Percentiles rank a stretch among this genome's conserved stretches.
These are phyloP conservation scores for Suhomyces faveliae DNA, from an alignment of 805 yeast species.

Conservation along the genomic window DNA sequence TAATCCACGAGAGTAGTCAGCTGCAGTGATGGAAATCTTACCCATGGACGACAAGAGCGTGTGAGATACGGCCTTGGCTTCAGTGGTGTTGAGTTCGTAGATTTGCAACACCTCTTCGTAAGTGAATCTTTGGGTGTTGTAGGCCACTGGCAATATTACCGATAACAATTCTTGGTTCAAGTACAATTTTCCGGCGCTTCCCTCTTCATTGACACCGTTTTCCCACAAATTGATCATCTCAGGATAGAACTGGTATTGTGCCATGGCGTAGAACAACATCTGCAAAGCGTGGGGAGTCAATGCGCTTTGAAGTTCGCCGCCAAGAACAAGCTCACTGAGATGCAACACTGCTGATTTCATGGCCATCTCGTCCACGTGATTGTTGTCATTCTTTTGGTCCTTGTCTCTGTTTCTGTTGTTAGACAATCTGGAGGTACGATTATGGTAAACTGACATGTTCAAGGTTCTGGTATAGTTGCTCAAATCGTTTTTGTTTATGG, in stretches of 20 bases:
- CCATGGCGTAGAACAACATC: conserved; percentile 33
- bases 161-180: conserved; percentile 67
- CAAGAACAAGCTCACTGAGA: conserved; percentile 27
- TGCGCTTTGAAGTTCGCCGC: conserved; percentile 28
- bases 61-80: conserved; percentile 31
- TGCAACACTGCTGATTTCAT: conserved; percentile 34
- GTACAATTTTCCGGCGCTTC: conserved; percentile 41
- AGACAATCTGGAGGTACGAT: conserved; percentile 34
- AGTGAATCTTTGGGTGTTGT: conserved; percentile 54
- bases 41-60: conserved; percentile 71
- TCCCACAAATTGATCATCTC: conserved; percentile 76
- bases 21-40: conserved; percentile 64
- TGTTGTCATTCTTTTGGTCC: conserved; percentile 28
- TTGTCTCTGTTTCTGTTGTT: conserved; percentile 36
- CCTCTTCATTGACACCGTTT: conserved; percentile 48
- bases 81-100: conserved; percentile 45
- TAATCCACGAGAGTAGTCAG: conserved; percentile 64
- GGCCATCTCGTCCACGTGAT: conserved; percentile 27
- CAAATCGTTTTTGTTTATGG: conserved; percentile 22
- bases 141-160: conserved; percentile 64
- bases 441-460: conserved; percentile 25
- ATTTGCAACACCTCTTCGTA: conserved; percentile 61
- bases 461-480: conserved; percentile 20
- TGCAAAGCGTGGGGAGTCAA: conserved; percentile 24
- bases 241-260: conserved; percentile 51